Base-by-base conservation (phyloP, 495 filamentous ascomycete species). In the Xylaria flabelliformis region DNA sequence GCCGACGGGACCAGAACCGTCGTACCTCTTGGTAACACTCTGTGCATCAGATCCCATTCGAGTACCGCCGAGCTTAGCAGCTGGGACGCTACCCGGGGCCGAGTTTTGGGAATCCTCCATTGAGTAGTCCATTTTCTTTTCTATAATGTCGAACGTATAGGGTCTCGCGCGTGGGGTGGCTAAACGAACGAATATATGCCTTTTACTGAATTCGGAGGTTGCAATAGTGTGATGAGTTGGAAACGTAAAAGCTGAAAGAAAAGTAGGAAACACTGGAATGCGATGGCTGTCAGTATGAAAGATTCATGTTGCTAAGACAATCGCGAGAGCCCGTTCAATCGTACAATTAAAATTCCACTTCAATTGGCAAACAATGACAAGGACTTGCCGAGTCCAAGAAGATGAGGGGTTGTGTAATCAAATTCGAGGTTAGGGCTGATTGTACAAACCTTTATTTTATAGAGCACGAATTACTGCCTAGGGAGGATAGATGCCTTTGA, bases 11-110 rank as follows among this genome's bases (percentile, higher is more conserved):
- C 19, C 13, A 67, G 46, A 21, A 46, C n/a, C 53, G 39, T 50
- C 68, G 21, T 84, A 94, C 92, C 92, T 88, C 83, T 95, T 95
- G 73, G 91, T 91, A 34, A 93, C 91, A 83, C 91, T 92, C 80
- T 92, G 91, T 48, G 88, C 89, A 87, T 91, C 84, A 61, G 82
- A 84, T 46, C 83, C 84, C 73, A 87, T 88, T 58, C 86, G 80
- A 15, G 88, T 81, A 68, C 84, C 77, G 68, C 84, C 85, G 70
- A 93, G 86, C 84, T 94, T 94, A 69, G 78, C 81, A 46, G 83
- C 82, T 64, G 82, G 79, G 36, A 84, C 72, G 58, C 84, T 87
- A 59, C 90, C 89, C 29, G 90, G 90, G 34, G 89, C 90, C 19
- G 91, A 85, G 80, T 92, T 93, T 80, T 94, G 92, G 42, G 83